Percentiles rank a stretch among this genome's conserved stretches.
phyloP scores from a whole-genome alignment of 768 basidiomycete species.

The Dentipellis sp. region DNA sequence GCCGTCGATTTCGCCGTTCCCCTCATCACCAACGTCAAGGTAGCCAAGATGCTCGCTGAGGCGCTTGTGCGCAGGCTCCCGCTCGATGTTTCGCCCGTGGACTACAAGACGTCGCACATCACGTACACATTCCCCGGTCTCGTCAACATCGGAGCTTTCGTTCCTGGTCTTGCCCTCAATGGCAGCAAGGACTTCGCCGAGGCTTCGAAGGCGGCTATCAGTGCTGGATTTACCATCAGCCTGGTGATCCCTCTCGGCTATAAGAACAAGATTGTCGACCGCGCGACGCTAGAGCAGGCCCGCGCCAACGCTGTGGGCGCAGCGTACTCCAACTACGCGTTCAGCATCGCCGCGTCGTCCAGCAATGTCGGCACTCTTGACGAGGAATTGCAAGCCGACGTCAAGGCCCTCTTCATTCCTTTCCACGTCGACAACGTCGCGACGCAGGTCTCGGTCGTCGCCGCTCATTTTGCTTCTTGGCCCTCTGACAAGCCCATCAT shows the following conservation, averaged over 20 bases:
- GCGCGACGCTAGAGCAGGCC: slow-evolving; percentile 56
- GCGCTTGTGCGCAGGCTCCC: slow-evolving; percentile 86
- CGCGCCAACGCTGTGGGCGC: slow-evolving; percentile 50
- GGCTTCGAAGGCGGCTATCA: slow-evolving; percentile 73
- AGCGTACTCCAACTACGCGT: slow-evolving; percentile 82
- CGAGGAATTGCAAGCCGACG: slow-evolving; percentile 71
- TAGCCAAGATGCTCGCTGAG: slow-evolving; percentile 92
- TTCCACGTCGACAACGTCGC: slow-evolving; percentile 42
- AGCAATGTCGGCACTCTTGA: slow-evolving; percentile 54
- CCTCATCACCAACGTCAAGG: slow-evolving; percentile 97
- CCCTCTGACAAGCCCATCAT: slow-evolving; percentile 87
- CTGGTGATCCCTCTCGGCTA: slow-evolving; percentile 69
- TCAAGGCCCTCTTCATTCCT: slow-evolving; percentile 82
- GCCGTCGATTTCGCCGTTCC: slow-evolving; percentile 98
- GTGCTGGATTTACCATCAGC: slow-evolving; percentile 84
- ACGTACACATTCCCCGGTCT: slow-evolving; percentile 90
- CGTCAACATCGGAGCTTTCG: slow-evolving; percentile 81
- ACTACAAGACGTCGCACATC: slow-evolving; percentile 89
- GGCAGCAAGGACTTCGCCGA: slow-evolving; percentile 51
- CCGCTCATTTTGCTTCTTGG: slow-evolving; percentile 87
- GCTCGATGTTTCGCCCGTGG: slow-evolving; percentile 81
- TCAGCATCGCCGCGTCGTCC: slow-evolving; percentile 68
- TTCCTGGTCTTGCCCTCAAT: slow-evolving; percentile 55
- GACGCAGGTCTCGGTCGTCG: slow-evolving; percentile 63
- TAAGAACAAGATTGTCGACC: slow-evolving; percentile 55